phyloP scores from a whole-genome alignment of 495 filamentous ascomycete genomes.

The Venustampulla echinocandica region DNA sequence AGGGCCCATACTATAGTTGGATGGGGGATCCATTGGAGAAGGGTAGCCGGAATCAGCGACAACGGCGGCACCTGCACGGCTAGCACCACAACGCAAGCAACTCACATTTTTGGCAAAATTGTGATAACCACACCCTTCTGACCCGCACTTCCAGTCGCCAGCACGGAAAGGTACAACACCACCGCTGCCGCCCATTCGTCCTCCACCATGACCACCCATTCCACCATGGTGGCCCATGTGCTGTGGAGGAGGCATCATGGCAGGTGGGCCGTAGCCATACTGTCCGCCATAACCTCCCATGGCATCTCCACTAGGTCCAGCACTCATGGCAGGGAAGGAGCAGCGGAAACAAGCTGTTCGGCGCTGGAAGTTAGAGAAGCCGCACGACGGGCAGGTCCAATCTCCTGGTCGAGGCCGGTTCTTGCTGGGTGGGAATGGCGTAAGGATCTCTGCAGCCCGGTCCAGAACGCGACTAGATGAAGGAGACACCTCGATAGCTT shows the following conservation, averaged over 20 bases:
- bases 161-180: constrained; percentile 95
- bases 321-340: constrained; percentile 86
- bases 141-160: constrained; percentile 98
- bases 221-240: constrained; percentile 74
- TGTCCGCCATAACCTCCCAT: constrained; percentile 59
- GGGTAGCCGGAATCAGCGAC: constrained; percentile 91
- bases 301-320: constrained; percentile 60
- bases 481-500: constrained; percentile 95
- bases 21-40: constrained; percentile 79
- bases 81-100: constrained; percentile 91
- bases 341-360: constrained; percentile 98
- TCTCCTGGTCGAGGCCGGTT: constrained; percentile 94
- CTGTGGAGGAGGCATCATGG: constrained; percentile 50
- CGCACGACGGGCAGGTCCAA: constrained; percentile 96
- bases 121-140: constrained; percentile 96
- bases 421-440: constrained; percentile 95
- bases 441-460: constrained; percentile 87
- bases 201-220: constrained; percentile 62
- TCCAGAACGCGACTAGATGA: constrained; percentile 94
- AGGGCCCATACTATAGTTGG: constrained; percentile 66
- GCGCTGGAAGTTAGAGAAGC: constrained; percentile 91
- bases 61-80: constrained; percentile 84
- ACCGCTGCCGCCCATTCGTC: constrained; percentile 62
- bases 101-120: constrained; percentile 99
- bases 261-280: constrained; percentile 60